Base-by-base conservation (phyloP, 2,329 filamentous ascomycete genomes). In the Sporothrix curviconia region DNA sequence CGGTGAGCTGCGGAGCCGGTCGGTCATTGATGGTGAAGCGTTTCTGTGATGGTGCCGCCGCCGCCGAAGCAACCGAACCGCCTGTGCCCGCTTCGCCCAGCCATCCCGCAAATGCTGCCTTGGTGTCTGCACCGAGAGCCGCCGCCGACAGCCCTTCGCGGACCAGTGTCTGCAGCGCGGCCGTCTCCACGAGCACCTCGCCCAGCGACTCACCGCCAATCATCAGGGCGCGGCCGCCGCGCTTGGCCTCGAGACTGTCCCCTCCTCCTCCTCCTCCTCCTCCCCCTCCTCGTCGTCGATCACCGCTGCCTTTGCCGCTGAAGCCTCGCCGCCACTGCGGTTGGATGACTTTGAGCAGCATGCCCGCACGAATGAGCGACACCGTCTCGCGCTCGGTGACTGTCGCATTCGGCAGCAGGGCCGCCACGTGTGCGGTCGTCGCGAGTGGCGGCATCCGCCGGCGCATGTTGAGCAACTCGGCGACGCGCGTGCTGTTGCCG, bases 341-440 rank as follows among this genome's bases (percentile, higher is more conserved):
- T n/a, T 79, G 2, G 42, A 79, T 76, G 11, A 90, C 74, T 66
- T 81, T 82, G 42, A 85, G 74, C 46, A 90, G 59, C 4, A 78
- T 71, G 0, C 86, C 85, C 11, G 73, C 74, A 12, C 76, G 72
- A 17, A 80, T 69, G 36, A 90, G 74, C 64, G 83, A 78, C 3
- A 80, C 84, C 19, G 87, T 76, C 67, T 89, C 86, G 46, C 87
- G 76, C 69, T 90, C 87, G 1, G 83, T 82, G 1, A 73, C 75
- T 0, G 86, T 88, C 1, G 86, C 81, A 2, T 81, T 83, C 22
- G 55, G 71, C 44, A 87, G 75, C 2, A 90, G 70, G 1, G 85
- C 80, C 60, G 86, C 80, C 7, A 91, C 68, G 66, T 91, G 87
- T 1, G 83, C 79, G 19, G 84, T 69, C 0, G 83, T 86, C 5